Base-by-base conservation (phyloP, 2,329 filamentous ascomycete species). In the Fusarium equiseti region DNA sequence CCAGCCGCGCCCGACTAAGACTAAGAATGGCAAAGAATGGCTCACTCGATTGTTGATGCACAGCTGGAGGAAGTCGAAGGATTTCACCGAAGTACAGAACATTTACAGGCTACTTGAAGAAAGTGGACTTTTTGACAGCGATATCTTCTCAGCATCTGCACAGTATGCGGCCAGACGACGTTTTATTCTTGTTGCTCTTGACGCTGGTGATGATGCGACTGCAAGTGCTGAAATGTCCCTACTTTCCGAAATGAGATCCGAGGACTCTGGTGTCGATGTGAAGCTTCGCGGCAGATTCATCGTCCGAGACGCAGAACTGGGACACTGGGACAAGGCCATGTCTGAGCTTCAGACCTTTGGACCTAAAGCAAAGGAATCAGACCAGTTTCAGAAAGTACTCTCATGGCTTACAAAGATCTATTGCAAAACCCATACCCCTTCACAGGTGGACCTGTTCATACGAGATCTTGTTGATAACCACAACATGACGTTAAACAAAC, bases 331-430 rank as follows among this genome's bases (percentile, higher is more conserved):
- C 4, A 51, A 69, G 4, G 78, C 73, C 3, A 58, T 58, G 24
- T 49, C 61, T 8, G 59, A 72, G 9, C 65, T 80, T 11, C 54
- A 75, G 22, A 49, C 53, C 12, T 74, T 80, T 18, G 66, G 60
- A 20, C 16, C 57, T 10, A 71, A 55, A 42, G 67, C 73, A 35
- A 59, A 70, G 15, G 56, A 63, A 12, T 57, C 70, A 13, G 16
- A 45, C 18, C 70, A 75, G 16, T 77, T 78, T 35, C 77, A 77
- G 55, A 67, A 67, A 12, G 54, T 76, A 8, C 61, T 80, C 15
- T 63, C 68, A 3, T 74, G 68, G 57, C 59, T 82, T 4, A 84
- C 84, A 5, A 80, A 80, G 45, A 65, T 76, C 9, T 79, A 78
- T 40, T 72, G 71, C 16, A 71, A 77, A 49, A 44, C 42, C 3